Percentiles rank a stretch among this genome's conserved stretches.
These are phyloP conservation scores for Coprinopsis cinerea DNA, from an alignment of 768 basidiomycete genomes.

Conservation along the genomic window DNA sequence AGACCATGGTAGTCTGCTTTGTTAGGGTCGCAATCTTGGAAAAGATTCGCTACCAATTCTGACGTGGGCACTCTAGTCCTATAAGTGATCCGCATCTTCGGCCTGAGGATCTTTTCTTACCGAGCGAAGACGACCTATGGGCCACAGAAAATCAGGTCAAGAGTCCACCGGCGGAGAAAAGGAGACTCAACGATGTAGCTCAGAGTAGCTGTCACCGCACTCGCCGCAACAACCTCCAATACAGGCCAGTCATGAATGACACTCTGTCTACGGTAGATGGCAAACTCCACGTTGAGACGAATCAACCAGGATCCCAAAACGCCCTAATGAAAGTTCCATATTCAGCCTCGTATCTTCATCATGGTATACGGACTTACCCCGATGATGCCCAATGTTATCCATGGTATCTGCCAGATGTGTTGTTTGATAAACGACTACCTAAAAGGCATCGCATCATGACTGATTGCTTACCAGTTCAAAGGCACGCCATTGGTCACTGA, in stretches of 20 bases:
- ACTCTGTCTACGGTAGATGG: slow-evolving; percentile 55
- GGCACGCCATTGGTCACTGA: slow-evolving; percentile 57
- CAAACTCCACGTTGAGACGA: slow-evolving; percentile 57
- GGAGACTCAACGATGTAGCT: slow-evolving; percentile 48
- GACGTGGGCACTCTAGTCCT: slow-evolving; percentile 58
- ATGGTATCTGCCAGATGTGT: slow-evolving; percentile 50
- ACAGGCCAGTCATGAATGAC: slow-evolving; percentile 55
- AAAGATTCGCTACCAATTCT: slow-evolving; percentile 77
- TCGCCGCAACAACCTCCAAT: slow-evolving; percentile 55
- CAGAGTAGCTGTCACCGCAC: slow-evolving; percentile 63
- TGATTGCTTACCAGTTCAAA: slow-evolving; percentile 56
- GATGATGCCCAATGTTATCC: slow-evolving; percentile 55
- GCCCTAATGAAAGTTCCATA: slow-evolving; percentile 35
- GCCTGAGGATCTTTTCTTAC: slow-evolving; percentile 21
- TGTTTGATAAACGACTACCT: slow-evolving; percentile 1
- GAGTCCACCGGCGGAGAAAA: not conserved
- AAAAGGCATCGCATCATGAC: not conserved
- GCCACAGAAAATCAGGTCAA: slow-evolving; percentile 6
- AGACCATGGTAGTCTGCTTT: slow-evolving; percentile 69
- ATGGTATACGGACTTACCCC: slow-evolving; percentile 37
- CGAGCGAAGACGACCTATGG: slow-evolving; percentile 65
- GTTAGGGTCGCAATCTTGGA: slow-evolving; percentile 71
- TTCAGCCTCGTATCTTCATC: not conserved
- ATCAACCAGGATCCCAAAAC: slow-evolving; percentile 61
- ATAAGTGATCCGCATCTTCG: slow-evolving; percentile 4